Conservation (phyloP, 352 stramenopile species). For the Phytophthora pinifolia region DNA sequence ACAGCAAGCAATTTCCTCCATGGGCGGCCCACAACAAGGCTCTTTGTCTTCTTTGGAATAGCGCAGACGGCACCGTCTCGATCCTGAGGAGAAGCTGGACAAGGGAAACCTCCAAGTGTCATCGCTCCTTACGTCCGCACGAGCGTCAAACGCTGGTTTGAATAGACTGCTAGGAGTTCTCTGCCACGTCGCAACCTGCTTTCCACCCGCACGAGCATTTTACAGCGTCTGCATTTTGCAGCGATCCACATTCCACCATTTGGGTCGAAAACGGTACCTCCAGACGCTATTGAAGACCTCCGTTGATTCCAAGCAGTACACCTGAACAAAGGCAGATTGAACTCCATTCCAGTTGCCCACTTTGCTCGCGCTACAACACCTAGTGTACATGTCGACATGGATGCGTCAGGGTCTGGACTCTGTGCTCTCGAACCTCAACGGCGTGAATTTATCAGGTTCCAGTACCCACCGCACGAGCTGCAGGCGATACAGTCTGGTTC, state of each 20-base stretch:
- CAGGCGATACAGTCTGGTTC: neutral
- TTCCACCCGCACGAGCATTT: slow-evolving; percentile 6
- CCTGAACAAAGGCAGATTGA: neutral
- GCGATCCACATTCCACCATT: neutral
- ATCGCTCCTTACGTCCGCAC: neutral
- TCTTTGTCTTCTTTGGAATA: slow-evolving; percentile 15
- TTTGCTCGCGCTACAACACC: neutral
- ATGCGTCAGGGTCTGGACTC: slow-evolving; percentile 16
- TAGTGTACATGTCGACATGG: slow-evolving; percentile 20
- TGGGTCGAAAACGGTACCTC: neutral
- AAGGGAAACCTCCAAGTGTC: neutral
- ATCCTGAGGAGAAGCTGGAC: slow-evolving; percentile 5
- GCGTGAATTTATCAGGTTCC: slow-evolving; percentile 12
- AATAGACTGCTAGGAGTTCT: slow-evolving; percentile 7
- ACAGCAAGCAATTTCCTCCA: slow-evolving; percentile 13
- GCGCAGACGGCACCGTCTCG: neutral
- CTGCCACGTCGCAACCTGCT: slow-evolving; percentile 6
- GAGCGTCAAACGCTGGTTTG: neutral
- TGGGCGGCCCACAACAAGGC: slow-evolving; percentile 8
- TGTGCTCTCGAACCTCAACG: slow-evolving; percentile 21
- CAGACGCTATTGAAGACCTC: neutral
- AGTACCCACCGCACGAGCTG: slow-evolving; percentile 3
- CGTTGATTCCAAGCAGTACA: slow-evolving; percentile 11
- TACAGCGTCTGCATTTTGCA: slow-evolving; percentile 5
- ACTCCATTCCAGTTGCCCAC: slow-evolving; percentile 10